Base-by-base conservation (phyloP, 106 monocot species). In the Platanthera guangdongensis region DNA sequence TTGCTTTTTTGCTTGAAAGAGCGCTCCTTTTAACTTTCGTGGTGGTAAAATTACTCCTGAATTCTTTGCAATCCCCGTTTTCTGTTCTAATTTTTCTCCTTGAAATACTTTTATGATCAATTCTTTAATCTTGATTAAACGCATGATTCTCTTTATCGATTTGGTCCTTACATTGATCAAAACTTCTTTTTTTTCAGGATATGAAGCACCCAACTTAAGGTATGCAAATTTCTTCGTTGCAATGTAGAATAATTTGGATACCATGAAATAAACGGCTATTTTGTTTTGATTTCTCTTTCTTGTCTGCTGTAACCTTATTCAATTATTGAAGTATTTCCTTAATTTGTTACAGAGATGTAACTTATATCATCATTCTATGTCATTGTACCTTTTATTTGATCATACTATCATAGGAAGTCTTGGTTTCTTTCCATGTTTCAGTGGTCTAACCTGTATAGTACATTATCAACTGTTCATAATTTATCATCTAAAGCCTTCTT, bases 181-280 rank as follows among this genome's bases (percentile, higher is more conserved):
- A 65, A 12, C 9, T 39, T 65, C 52, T 52, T 65, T 32, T 65
- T 30, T 65, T 65, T 65, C 65, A 65, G 65, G 65, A 11, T 65
- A 65, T 65, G 65, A 65, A 64, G 64, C 64, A 10, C 64, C 64
- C 3, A 64, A 64, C 16, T 64, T 64, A 25, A 65, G 65, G 65
- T 65, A 32, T 65, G 65, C 65, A 30, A 11, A 19, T 30, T 32
- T 65, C 32, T 65, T 21, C 8, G 18, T 19, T 5, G 59, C 8
- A 6, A 60, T 60, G 21, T 60, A 6, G 59, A 19, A 60, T 65
- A 3, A 65, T 65, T 22, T 65, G 65, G 9, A 65, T 30, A 65
- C 32, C 32, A 65, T 65, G 32, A 32, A 25, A 65, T 30, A 11
- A 30, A 30, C 30, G 32, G 25, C 8, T 65, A 9, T n/a, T 65